Evolutionary conservation across 495 filamentous ascomycete species (phyloP), one percentile per base, ranked within the genome.

Genomic region (Wilcoxina mikolae): DNA sequence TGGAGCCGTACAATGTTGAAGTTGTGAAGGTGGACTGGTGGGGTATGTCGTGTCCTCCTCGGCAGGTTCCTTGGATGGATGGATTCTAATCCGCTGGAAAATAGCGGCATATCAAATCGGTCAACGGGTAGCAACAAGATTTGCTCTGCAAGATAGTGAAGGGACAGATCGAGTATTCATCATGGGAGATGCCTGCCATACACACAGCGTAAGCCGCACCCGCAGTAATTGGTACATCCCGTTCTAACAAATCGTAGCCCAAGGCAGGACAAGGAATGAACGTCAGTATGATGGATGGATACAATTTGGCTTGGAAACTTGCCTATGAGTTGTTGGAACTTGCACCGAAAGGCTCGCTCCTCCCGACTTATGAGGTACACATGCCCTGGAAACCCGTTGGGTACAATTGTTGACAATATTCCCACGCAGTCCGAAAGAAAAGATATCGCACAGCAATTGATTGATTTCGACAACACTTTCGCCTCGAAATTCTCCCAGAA

Each of bases 1-100:
- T 77, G 48, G 65, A 68, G 54, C 74, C 74, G 15, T 77, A 74
- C 51, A 69, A 69, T 47, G 71, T 77, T 43, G 61, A 68, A 10
- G 64, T 68, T 0, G 72, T 70, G 68, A 67, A 3, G 58, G 68
- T 61, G 4, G 60, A 61, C 50, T 69, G 67, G 67, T 66, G 64
- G 64, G 51, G 45, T 49, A 29, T 3, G 23, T 49, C 27, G 5
- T 18, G 4, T 12, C 22, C 15, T 27, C 17, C 39, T 10, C 39
- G 17, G 20, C 17, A 12, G 7, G 39, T 20, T 9, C 17, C 7
- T 20, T 10, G 10, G 17, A 9, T 43, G 39, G 20, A n/a, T n/a
- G 33, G 33, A 44, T 12, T 35, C 41, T 28, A 23, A n/a, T n/a
- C n/a, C n/a, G n/a, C 20, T 41, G 20, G 48, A 29, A 50, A 48